Percentiles rank a stretch among this genome's conserved stretches.
Conservation (phyloP, 108 stramenopile genomes). For the Hondaea fermentalgiana region DNA sequence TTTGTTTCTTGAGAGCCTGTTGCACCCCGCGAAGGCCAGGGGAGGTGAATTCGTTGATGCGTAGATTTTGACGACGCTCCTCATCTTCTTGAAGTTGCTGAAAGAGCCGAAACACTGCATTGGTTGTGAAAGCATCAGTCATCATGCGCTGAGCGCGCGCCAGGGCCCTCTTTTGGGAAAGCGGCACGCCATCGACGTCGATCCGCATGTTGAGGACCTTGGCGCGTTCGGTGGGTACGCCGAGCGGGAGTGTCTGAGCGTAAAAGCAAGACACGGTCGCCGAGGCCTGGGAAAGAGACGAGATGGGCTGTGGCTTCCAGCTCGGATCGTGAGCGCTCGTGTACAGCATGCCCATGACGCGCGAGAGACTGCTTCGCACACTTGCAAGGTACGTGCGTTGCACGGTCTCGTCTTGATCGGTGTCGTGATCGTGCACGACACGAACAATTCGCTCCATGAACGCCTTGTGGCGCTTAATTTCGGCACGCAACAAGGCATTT, state of each 20-base stretch:
- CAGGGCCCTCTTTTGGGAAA: neutral
- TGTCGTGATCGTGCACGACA: neutral
- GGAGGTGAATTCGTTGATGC: neutral
- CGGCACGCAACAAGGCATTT: neutral
- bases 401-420: neutral
- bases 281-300: neutral
- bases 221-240: neutral
- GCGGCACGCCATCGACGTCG: neutral
- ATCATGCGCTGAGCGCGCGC: neutral
- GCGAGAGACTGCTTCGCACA: neutral
- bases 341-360: neutral
- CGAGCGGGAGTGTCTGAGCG: neutral
- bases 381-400: neutral
- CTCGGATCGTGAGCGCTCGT: neutral
- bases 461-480: neutral
- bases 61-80: neutral
- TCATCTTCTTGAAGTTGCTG: neutral
- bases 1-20: neutral
- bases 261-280: neutral
- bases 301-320: neutral
- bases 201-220: neutral
- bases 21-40: neutral
- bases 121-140: neutral
- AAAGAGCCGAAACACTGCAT: neutral
- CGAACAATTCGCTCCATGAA: neutral